Conservation (phyloP, 768 basidiomycete species). For the Suillus subalutaceus region DNA sequence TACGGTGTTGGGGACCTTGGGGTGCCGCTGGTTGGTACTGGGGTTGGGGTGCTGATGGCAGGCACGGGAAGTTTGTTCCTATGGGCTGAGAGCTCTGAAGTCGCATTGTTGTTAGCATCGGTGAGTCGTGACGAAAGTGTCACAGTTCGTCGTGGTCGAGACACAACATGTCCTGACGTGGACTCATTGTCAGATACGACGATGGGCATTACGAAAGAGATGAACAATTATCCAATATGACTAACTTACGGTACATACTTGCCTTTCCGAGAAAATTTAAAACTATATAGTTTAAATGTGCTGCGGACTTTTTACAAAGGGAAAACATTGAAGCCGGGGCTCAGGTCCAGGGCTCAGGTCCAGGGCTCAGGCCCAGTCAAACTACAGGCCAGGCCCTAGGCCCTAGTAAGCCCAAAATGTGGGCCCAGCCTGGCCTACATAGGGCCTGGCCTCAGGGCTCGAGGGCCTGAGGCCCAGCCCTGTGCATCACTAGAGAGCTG, state of each 20-base stretch:
- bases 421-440: background rate
- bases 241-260: background rate
- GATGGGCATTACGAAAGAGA: background rate
- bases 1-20: background rate
- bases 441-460: constrained; percentile 1
- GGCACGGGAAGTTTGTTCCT: background rate
- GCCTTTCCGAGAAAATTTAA: background rate
- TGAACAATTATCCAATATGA: background rate
- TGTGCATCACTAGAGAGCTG: constrained; percentile 10
- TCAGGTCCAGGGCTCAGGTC: background rate
- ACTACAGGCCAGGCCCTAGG: constrained; percentile 8
- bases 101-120: background rate
- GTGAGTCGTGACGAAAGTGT: background rate
- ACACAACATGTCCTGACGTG: background rate
- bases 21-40: too few relatives aligned
- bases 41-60: background rate
- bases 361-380: background rate
- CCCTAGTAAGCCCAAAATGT: constrained; percentile 1
- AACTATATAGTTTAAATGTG: background rate
- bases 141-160: too few relatives aligned
- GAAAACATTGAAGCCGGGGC: background rate
- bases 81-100: background rate
- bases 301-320: background rate
- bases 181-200: background rate
- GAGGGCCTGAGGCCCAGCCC: constrained; percentile 4